Evolutionary conservation across 768 basidiomycete genomes (phyloP).

Genomic region (Candolleomyces aberdarensis): DNA sequence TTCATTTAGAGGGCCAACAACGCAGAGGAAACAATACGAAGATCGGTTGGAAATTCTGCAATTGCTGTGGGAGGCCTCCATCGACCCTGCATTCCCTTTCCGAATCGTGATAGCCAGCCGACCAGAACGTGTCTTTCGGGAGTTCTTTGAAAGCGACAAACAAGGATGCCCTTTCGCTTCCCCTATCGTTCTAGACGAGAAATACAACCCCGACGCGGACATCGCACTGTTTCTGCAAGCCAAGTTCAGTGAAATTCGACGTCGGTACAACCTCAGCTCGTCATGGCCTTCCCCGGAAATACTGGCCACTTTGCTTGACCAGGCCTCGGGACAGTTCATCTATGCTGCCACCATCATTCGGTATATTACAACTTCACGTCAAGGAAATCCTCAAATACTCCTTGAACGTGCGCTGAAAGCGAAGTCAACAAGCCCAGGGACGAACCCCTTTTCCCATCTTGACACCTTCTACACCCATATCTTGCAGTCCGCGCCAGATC

Average conservation of each 20-base stretch:
- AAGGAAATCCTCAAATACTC: conserved; percentile 8
- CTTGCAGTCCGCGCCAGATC: no score
- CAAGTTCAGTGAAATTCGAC: no score
- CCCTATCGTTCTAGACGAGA: no score
- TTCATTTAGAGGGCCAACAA: neutral
- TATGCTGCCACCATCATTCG: conserved; percentile 13
- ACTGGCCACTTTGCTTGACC: neutral
- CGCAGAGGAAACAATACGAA: neutral
- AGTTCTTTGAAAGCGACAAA: neutral
- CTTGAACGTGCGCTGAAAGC: conserved; percentile 2
- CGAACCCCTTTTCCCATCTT: no score
- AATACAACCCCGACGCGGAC: no score
- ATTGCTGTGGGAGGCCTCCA: neutral
- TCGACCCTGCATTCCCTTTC: neutral
- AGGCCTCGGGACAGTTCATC: conserved; percentile 15
- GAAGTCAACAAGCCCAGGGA: neutral
- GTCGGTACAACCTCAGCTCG: neutral
- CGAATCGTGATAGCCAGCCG: neutral
- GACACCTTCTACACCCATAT: no score
- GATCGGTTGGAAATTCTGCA: conserved; percentile 2
- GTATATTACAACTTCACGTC: conserved; percentile 2
- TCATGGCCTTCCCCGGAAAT: conserved; percentile 3
- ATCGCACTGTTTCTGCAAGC: no score
- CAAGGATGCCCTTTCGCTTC: no score
- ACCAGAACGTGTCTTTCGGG: neutral